Evolutionary conservation across 257 asterid species (phyloP).

Genomic region (Nicotiana sylvestris): DNA sequence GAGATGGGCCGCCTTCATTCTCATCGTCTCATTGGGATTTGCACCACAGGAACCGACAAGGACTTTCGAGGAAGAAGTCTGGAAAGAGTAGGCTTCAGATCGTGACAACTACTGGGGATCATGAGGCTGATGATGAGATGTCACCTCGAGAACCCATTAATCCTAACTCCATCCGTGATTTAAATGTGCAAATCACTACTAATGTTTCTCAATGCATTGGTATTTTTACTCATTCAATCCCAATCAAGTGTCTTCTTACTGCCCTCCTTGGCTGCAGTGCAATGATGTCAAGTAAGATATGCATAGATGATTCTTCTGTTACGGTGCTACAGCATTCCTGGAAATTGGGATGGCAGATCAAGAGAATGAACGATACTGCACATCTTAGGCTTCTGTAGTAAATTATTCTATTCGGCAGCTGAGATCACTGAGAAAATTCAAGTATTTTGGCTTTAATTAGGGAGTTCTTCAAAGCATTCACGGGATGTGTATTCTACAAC

Average conservation of each 20-base stretch:
- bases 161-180: constrained; percentile 41
- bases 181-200: constrained; percentile 37
- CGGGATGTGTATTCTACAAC: background rate
- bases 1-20: constrained; percentile 47
- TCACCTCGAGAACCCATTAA: constrained; percentile 67
- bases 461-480: background rate
- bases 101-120: constrained; percentile 75
- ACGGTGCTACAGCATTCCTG: constrained; percentile 86
- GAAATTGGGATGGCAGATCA: constrained; percentile 89
- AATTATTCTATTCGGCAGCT: constrained; percentile 6
- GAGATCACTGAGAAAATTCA: background rate
- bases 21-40: constrained; percentile 51
- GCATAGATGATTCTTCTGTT: constrained; percentile 82
- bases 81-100: constrained; percentile 95
- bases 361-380: constrained; percentile 84
- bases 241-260: constrained; percentile 75
- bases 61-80: constrained; percentile 65
- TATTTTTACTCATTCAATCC: constrained; percentile 75
- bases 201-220: constrained; percentile 55
- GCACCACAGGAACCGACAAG: constrained; percentile 56
- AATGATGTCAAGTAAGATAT: constrained; percentile 62
- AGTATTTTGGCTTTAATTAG: background rate
- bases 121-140: constrained; percentile 97
- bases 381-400: constrained; percentile 86
- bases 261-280: constrained; percentile 89